phyloP scores from a whole-genome alignment of 441 rosid species.

The Populus hybrid region DNA sequence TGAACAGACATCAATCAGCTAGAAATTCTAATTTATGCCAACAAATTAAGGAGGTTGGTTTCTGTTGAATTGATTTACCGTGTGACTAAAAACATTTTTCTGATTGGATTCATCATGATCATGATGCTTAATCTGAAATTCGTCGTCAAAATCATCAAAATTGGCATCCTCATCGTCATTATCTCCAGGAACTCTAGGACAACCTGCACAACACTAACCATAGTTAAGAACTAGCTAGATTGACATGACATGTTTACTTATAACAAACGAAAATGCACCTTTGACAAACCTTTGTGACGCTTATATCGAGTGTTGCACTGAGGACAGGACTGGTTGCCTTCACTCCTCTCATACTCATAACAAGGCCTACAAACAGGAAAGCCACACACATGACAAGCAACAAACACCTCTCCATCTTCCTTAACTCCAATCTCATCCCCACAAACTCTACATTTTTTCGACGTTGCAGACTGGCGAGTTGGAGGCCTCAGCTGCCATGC shows the following conservation, averaged over 20 bases:
- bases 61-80: conserved; percentile 37
- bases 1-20: background rate
- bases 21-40: background rate
- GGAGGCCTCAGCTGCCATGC: conserved; percentile 41
- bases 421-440: conserved; percentile 59
- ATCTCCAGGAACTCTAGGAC: conserved; percentile 67
- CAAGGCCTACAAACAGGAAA: conserved; percentile 86
- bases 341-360: conserved; percentile 78
- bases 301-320: conserved; percentile 85
- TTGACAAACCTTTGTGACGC: conserved; percentile 61
- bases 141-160: conserved; percentile 62
- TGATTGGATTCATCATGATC: conserved; percentile 37
- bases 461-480: conserved; percentile 34
- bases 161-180: conserved; percentile 36
- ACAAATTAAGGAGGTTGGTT: background rate
- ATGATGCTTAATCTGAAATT: conserved; percentile 47
- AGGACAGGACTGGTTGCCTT: conserved; percentile 81
- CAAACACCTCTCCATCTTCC: conserved; percentile 58
- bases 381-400: conserved; percentile 69
- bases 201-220: conserved; percentile 41
- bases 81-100: conserved; percentile 38
- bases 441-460: conserved; percentile 63
- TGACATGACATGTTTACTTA: background rate
- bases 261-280: background rate
- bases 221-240: background rate